Evolutionary conservation across 1,139 yeast species (phyloP).

Genomic region (Diutina rugosa): DNA sequence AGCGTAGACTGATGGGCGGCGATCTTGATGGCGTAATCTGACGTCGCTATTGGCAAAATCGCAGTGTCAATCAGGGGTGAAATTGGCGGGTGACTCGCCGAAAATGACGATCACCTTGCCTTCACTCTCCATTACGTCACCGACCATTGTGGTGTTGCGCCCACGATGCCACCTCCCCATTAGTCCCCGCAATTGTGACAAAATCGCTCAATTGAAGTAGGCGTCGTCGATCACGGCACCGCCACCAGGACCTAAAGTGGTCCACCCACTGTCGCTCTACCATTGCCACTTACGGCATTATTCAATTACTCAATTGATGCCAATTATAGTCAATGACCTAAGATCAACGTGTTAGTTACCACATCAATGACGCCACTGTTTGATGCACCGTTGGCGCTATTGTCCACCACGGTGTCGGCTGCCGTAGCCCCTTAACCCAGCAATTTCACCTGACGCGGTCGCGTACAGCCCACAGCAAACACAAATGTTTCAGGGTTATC

Average conservation of each 20-base stretch:
- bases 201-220: neutral
- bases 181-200: neutral
- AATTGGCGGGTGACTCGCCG: neutral
- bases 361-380: neutral
- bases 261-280: too few relatives aligned
- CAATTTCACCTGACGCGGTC: neutral
- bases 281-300: too few relatives aligned
- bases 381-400: neutral
- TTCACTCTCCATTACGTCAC: neutral
- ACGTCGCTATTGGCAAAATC: neutral
- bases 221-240: too few relatives aligned
- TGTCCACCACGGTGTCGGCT: neutral
- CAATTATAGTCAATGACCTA: too few relatives aligned
- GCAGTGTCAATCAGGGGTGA: neutral
- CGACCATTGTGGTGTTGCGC: neutral
- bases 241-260: too few relatives aligned
- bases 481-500: neutral
- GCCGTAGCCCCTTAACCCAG: neutral
- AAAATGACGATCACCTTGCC: neutral
- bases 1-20: too few relatives aligned
- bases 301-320: too few relatives aligned
- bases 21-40: too few relatives aligned
- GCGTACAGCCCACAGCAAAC: neutral
- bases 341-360: too few relatives aligned
- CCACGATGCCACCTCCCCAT: neutral